phyloP scores from a whole-genome alignment of 2,329 filamentous ascomycete species.

The Pseudogymnoascus sp. region DNA sequence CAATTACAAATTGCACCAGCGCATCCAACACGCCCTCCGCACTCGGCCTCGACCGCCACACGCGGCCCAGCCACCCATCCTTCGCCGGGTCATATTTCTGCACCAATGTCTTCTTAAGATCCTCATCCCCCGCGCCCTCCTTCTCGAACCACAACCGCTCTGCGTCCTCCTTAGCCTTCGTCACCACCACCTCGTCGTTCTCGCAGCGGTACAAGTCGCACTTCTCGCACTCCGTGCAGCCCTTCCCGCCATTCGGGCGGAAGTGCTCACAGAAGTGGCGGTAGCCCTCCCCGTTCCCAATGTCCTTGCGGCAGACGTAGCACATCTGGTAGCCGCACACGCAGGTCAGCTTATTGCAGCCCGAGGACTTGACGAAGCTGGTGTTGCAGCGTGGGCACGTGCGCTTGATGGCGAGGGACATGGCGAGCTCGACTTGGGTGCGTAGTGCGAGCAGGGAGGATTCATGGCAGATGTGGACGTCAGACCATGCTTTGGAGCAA shows the following conservation, averaged over 20 bases:
- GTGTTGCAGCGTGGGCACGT: conserved; percentile 88
- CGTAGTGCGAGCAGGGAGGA: conserved; percentile 72
- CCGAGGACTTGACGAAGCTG: conserved; percentile 83
- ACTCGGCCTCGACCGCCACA: conserved; percentile 24
- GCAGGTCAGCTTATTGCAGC: conserved; percentile 96
- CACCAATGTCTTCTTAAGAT: conserved; percentile 48
- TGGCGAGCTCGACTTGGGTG: conserved; percentile 83
- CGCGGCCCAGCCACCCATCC: conserved; percentile 21
- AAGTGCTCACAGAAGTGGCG: conserved; percentile 96
- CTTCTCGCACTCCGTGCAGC: conserved; percentile 70
- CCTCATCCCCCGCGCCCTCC: conserved; percentile 50
- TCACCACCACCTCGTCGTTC: conserved; percentile 60
- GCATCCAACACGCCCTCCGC: conserved; percentile 27
- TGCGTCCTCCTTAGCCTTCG: conserved; percentile 59
- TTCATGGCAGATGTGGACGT: conserved; percentile 86
- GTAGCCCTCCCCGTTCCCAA: conserved; percentile 62
- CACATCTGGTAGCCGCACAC: conserved; percentile 97
- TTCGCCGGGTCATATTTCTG: conserved; percentile 32
- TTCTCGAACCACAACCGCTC: conserved; percentile 61
- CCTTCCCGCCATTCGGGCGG: conserved; percentile 64
- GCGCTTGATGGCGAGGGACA: conserved; percentile 88
- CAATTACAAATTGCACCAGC: conserved; percentile 27
- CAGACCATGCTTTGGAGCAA: conserved; percentile 74
- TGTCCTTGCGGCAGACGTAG: conserved; percentile 82
- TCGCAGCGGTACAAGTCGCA: conserved; percentile 69